Base-by-base conservation (phyloP, 805 yeast genomes). In the Helenozyma rhizophorensis region DNA sequence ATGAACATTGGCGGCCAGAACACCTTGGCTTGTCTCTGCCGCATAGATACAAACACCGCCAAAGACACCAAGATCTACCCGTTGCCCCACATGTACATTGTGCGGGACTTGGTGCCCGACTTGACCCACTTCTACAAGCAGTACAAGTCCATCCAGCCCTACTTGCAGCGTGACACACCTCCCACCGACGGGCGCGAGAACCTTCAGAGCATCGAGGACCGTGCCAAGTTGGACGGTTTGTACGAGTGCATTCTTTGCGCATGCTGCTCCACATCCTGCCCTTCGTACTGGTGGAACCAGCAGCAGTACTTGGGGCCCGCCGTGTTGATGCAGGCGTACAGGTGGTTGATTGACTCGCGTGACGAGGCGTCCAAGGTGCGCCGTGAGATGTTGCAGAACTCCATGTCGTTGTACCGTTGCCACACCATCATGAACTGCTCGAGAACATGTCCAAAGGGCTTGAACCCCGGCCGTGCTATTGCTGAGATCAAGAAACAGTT, bases 231-330 rank as follows among this genome's bases (percentile, higher is more conserved):
- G 57, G 97, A 93, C 62, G 98, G 98, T 36, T 69, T 93, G 49
- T 90, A 90, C 70, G 97, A 90, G 70, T 90, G 98, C 74, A 90
- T 90, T 54, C 72, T 90, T 58, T 90, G 98, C 72, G 98, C 98
- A 9, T 89, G 98, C 70, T 90, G 98, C 68, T 89, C 97, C 22
- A 93, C 98, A 32, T 81, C 97, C 13, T 93, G 98, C 72, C 98
- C 98, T 34, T 89, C 97, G 3, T 93, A 93, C 76, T 93, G 98
- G 98, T 93, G 98, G 98, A 93, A 93, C 70, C 96, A 87, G 70
- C 95, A 89, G 68, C 95, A 93, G 72, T 93, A 93, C 68, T 72
- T 93, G 52, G 98, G 98, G 37, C 98, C 98, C 16, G 98, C 98
- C 19, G 97, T 93, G 34, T 76, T 93, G 63, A 85, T 93, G 96